These are phyloP conservation scores for Daldinia sp. DNA, from an alignment of 2,329 filamentous ascomycete genomes.

Conservation along the genomic window DNA sequence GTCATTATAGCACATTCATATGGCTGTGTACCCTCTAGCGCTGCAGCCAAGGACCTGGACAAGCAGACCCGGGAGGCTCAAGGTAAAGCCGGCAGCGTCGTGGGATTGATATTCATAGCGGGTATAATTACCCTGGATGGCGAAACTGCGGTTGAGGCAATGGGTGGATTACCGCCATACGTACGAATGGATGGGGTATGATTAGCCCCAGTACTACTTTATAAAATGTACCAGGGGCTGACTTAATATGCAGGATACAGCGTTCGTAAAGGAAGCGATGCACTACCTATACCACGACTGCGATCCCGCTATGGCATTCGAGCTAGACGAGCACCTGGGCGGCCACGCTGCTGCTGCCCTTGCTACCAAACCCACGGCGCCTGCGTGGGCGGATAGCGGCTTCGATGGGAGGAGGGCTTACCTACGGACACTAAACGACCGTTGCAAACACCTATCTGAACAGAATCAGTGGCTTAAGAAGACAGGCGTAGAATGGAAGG, in stretches of 20 bases:
- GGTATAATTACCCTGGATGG: background rate
- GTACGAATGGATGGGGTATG: conserved; percentile 1
- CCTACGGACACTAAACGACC: background rate
- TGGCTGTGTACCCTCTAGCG: conserved; percentile 44
- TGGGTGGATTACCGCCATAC: background rate
- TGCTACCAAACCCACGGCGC: background rate
- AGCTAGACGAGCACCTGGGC: conserved; percentile 26
- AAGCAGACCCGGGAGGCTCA: conserved; percentile 32
- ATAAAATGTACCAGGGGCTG: background rate
- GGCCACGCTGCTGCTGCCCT: conserved; percentile 24
- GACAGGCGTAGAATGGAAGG: conserved; percentile 45
- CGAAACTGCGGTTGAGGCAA: background rate
- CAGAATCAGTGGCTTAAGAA: conserved; percentile 47
- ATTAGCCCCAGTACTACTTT: background rate
- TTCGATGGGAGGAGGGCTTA: conserved; percentile 2
- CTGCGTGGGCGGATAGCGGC: background rate
- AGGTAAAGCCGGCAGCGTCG: conserved; percentile 27
- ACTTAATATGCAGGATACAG: conserved; percentile 23
- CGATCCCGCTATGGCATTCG: conserved; percentile 28
- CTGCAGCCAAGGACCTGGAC: conserved; percentile 46
- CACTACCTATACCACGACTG: conserved; percentile 44
- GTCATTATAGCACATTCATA: conserved; percentile 48
- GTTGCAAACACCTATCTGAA: conserved; percentile 40
- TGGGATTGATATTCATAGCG: conserved; percentile 31
- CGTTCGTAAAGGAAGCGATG: conserved; percentile 44